Evolutionary conservation across 1,139 yeast genomes (phyloP), one percentile per base, ranked within the genome.

Genomic region (Protomyces arabidopsidicola): DNA sequence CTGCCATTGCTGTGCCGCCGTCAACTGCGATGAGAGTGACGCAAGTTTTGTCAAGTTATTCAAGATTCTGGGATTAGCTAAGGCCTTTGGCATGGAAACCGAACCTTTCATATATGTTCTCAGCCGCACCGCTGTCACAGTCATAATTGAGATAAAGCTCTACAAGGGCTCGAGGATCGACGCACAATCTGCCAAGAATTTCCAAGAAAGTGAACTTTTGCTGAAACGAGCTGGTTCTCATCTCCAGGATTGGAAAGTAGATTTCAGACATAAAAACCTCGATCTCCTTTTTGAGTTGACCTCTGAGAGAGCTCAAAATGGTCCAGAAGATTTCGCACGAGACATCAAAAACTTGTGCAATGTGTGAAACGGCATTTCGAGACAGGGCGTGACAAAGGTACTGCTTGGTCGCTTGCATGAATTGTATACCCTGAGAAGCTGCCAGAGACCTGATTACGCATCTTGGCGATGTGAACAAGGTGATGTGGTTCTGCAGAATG

Each of bases 91-190:
- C 84, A 48, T 14, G n/a, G 53, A 20, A 9, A 8, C 18, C 38
- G 12, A 10, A 52, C 62, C 62, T 81, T 75, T 95, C 98, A 74
- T 93, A 90, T 60, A 91, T 81, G 73, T 93, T 93, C 56, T 96
- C 89, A 81, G 87, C 83, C 5, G 83, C 78, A 18, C 87, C 81
- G 14, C 75, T 71, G 73, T 90, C 97, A 77, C 99, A 95, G 74
- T 95, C 99, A 74, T 93, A 95, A 74, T 95, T 95, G 71, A 95
- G 81, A 72, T 91, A 95, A 68, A 93, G 84, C 75, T 95, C 99
- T 66, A 95, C 90, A 66, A 95, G 79, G 45, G 95, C 87, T 68
- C 96, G 81, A 45, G 98, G 96, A 74, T 93, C 97, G 68, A 85
- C 85, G 72, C 96, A 88, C 54, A 93, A 76, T 68, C 95, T 81